Conservation (phyloP, 257 asterid genomes). For the Solanum chilense region DNA sequence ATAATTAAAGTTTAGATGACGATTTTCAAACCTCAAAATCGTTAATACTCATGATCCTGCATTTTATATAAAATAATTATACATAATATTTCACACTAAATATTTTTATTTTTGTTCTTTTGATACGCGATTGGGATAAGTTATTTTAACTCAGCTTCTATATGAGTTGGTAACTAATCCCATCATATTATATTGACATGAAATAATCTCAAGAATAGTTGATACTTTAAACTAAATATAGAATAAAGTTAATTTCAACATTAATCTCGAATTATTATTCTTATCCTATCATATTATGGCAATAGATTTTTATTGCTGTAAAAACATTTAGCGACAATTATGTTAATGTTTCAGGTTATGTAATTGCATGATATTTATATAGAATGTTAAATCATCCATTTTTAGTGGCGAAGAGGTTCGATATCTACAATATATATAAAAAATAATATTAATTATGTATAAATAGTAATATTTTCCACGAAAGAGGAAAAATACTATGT, state of each 20-base stretch:
- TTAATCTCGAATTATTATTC: neutral
- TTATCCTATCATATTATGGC: neutral
- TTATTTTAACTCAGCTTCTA: neutral
- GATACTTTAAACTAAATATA: neutral
- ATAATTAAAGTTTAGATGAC: neutral
- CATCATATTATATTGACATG: neutral
- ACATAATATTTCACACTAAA: too few relatives aligned
- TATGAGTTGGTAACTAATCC: neutral
- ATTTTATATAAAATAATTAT: too few relatives aligned
- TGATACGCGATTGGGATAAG: accelerated
- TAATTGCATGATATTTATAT: too few relatives aligned
- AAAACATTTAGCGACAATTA: too few relatives aligned
- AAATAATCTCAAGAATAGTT: neutral
- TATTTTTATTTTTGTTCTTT: neutral
- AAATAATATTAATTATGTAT: too few relatives aligned
- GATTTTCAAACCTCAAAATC: neutral
- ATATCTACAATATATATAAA: too few relatives aligned
- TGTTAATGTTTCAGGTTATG: too few relatives aligned
- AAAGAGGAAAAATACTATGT: too few relatives aligned
- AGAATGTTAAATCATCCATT: too few relatives aligned
- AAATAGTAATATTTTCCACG: too few relatives aligned
- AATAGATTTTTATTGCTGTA: neutral
- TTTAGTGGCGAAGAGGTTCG: too few relatives aligned
- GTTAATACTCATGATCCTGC: neutral
- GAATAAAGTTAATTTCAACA: neutral